A percentile compares a stretch with the other conserved stretches of the same genome.
Conservation (phyloP, 352 stramenopile genomes). For the Phytophthora rubi region DNA sequence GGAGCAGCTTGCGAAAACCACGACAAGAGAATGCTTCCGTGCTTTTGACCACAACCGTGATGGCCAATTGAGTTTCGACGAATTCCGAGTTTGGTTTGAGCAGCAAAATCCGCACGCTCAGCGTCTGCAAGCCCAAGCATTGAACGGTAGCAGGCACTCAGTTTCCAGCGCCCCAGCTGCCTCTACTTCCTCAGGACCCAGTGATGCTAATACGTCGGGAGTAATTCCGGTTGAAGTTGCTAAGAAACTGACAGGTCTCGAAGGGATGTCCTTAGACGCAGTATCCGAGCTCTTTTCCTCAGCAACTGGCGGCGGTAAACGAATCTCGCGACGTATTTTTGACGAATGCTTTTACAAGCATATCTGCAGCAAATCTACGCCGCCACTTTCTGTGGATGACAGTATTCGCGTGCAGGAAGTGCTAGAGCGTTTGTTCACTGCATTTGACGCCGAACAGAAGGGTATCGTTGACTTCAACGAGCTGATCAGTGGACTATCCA, state of each 20-base stretch:
- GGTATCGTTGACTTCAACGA: slow-evolving; percentile 81
- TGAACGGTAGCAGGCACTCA: slow-evolving; percentile 21
- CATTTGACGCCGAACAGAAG: slow-evolving; percentile 81
- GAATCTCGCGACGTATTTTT: slow-evolving; percentile 71
- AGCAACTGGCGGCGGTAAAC: slow-evolving; percentile 52
- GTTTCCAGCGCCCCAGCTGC: slow-evolving; percentile 3
- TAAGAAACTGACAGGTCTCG: slow-evolving; percentile 75
- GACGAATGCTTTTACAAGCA: slow-evolving; percentile 82
- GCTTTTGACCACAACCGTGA: slow-evolving; percentile 82
- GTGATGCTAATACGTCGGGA: slow-evolving; percentile 12
- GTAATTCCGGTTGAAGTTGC: slow-evolving; percentile 71
- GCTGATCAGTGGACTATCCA: slow-evolving; percentile 74
- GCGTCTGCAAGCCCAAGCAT: slow-evolving; percentile 11
- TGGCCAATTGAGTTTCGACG: slow-evolving; percentile 76
- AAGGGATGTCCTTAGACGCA: slow-evolving; percentile 66
- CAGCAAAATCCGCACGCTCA: slow-evolving; percentile 49
- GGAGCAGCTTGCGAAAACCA: slow-evolving; percentile 72
- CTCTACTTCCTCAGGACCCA: slow-evolving; percentile 32
- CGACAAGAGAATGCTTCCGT: slow-evolving; percentile 79
- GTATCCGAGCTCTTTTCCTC: slow-evolving; percentile 63
- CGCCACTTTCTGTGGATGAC: slow-evolving; percentile 45
- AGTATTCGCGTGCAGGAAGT: slow-evolving; percentile 73
- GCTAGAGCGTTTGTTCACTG: slow-evolving; percentile 75
- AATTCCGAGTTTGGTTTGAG: slow-evolving; percentile 82
- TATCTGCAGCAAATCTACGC: slow-evolving; percentile 45